Conservation (phyloP, 2,329 filamentous ascomycete genomes). For the Aspergillus carbonarius region DNA sequence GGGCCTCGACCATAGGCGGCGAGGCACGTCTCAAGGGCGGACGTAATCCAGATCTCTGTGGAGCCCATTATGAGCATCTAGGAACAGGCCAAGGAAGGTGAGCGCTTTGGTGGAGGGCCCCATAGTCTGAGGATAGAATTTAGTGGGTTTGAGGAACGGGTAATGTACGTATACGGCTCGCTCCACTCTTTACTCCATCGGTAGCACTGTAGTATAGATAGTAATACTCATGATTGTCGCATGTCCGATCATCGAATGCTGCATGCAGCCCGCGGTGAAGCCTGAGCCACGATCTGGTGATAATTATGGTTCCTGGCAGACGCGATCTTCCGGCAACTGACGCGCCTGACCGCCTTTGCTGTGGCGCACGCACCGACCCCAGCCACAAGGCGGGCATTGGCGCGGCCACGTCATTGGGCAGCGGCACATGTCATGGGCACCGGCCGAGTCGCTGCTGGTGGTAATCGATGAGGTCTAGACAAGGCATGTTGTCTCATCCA, state of each 20-base stretch:
- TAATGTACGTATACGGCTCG: neutral
- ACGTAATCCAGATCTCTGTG: conserved; percentile 24
- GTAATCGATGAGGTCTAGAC: conserved; percentile 4
- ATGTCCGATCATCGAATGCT: neutral
- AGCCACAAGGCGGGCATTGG: conserved; percentile 22
- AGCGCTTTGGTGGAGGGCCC: neutral
- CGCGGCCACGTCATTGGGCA: conserved; percentile 34
- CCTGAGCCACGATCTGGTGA: neutral
- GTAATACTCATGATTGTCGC: neutral
- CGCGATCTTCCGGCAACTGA: conserved; percentile 2
- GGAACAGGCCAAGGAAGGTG: neutral
- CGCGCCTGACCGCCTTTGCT: conserved; percentile 22
- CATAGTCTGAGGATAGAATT: neutral
- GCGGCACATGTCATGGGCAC: conserved; percentile 14
- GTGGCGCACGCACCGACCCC: conserved; percentile 3
- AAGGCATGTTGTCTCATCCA: neutral
- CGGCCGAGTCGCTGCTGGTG: neutral
- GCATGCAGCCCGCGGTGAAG: neutral
- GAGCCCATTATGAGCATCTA: conserved; percentile 26
- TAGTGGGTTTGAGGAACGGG: neutral
- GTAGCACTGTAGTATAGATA: neutral
- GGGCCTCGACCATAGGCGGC: conserved; percentile 16
- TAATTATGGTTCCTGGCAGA: neutral
- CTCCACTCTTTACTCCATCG: neutral
- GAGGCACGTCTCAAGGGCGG: conserved; percentile 26